phyloP scores from a whole-genome alignment of 202 grass and related monocot genomes.

The Schoenoplectus tabernaemontani region DNA sequence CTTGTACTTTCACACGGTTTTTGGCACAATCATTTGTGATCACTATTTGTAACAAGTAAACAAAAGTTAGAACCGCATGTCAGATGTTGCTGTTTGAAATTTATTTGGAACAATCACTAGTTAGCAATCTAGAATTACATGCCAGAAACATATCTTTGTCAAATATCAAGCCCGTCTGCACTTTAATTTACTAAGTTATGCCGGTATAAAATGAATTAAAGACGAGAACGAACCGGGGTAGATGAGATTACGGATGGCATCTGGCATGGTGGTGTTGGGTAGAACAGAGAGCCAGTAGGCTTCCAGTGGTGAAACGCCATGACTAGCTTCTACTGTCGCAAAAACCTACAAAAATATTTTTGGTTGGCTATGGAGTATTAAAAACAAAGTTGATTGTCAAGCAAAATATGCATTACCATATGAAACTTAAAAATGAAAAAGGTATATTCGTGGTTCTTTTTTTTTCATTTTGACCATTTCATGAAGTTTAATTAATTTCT shows the following conservation, averaged over 20 bases:
- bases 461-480: too few relatives aligned
- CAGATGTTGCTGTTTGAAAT: not conserved
- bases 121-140: too few relatives aligned
- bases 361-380: too few relatives aligned
- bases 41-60: not conserved
- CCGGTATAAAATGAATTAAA: not conserved
- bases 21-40: not conserved
- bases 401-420: too few relatives aligned
- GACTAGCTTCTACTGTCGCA: not conserved
- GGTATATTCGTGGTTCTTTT: too few relatives aligned
- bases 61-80: not conserved
- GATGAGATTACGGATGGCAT: not conserved
- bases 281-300: not conserved
- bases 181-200: not conserved
- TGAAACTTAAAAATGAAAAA: too few relatives aligned
- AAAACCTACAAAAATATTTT: too few relatives aligned
- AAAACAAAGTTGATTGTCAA: too few relatives aligned
- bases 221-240: not conserved
- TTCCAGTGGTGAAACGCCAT: not conserved
- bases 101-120: not conserved
- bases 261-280: not conserved
- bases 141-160: too few relatives aligned
- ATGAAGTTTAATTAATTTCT: too few relatives aligned
- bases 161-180: not conserved
- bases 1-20: not conserved